Conservation (phyloP, 2,329 filamentous ascomycete genomes). For the Calonectria henricotiae region DNA sequence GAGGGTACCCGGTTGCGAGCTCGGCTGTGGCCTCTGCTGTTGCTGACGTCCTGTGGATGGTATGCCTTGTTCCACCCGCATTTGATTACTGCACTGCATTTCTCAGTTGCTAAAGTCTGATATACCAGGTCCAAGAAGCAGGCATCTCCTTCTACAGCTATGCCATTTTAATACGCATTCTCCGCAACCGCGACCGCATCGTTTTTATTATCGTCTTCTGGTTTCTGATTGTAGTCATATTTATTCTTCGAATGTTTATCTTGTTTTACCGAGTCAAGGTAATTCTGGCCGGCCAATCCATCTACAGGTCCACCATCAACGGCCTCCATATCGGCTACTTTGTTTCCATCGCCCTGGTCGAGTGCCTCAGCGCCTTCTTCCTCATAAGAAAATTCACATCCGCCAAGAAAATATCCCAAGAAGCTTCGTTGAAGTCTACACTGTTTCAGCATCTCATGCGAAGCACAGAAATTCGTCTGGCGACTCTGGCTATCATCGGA, state of each 20-base stretch:
- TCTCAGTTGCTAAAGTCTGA: neutral
- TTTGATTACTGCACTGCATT: neutral
- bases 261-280: constrained; percentile 54
- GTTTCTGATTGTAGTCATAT: constrained; percentile 69
- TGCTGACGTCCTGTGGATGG: constrained; percentile 62
- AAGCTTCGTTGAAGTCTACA: constrained; percentile 52
- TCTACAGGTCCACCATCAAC: constrained; percentile 55
- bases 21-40: constrained; percentile 57
- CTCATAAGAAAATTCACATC: constrained; percentile 58
- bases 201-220: constrained; percentile 71
- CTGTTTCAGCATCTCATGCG: constrained; percentile 60
- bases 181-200: constrained; percentile 60
- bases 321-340: constrained; percentile 63
- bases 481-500: constrained; percentile 58
- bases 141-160: constrained; percentile 66
- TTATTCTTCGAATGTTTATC: constrained; percentile 64
- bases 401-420: constrained; percentile 50
- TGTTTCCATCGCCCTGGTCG: constrained; percentile 59
- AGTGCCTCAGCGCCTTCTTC: constrained; percentile 60
- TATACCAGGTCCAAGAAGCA: constrained; percentile 60
- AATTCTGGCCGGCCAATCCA: constrained; percentile 49
- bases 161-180: constrained; percentile 67
- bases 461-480: constrained; percentile 60
- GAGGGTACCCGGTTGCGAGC: constrained; percentile 20
- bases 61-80: constrained; percentile 36